Percentiles rank a stretch among this genome's conserved stretches.
Evolutionary conservation across 1,284 basidiomycete species (phyloP).

Genomic region (Naganishia cerealis): DNA sequence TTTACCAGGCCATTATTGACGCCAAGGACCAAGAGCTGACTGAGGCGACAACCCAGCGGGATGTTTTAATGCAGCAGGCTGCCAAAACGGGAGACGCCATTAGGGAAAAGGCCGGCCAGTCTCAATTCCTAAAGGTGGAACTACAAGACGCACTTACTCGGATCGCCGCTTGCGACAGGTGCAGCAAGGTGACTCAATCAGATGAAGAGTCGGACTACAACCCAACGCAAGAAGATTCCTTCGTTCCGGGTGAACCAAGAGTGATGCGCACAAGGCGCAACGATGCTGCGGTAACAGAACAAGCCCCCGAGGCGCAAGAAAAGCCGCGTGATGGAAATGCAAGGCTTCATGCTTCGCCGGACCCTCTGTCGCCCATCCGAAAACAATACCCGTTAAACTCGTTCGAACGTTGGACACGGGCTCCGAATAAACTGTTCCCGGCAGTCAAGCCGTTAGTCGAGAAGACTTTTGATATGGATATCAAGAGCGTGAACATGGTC

Average conservation of each 20-base stretch:
- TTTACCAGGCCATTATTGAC: slow-evolving; percentile 3
- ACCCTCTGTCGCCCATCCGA: not conserved
- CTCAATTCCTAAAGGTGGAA: not conserved
- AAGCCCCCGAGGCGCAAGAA: not conserved
- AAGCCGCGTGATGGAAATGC: not conserved
- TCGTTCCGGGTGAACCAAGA: slow-evolving; percentile 6
- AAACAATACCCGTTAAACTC: slow-evolving; percentile 10
- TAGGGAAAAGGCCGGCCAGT: not conserved
- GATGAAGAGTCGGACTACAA: slow-evolving; percentile 11
- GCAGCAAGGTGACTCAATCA: slow-evolving; percentile 1
- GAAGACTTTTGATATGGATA: not conserved
- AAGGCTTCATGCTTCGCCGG: not conserved
- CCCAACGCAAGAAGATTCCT: not conserved
- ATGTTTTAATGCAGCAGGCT: not conserved
- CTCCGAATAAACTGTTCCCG: not conserved
- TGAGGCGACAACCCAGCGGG: slow-evolving; percentile 2
- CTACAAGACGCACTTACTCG: not conserved
- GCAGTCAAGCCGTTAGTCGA: not conserved
- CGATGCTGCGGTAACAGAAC: not conserved
- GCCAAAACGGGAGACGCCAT: slow-evolving; percentile 1
- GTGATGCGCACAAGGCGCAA: not conserved
- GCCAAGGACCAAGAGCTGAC: slow-evolving; percentile 15
- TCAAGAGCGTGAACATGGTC: slow-evolving; percentile 1
- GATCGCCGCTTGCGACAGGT: not conserved
- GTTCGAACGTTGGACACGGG: slow-evolving; percentile 10